Percentiles rank a stretch among this genome's conserved stretches.
Conservation (phyloP, 164 flowering plant species). For the Protea cynaroides region DNA sequence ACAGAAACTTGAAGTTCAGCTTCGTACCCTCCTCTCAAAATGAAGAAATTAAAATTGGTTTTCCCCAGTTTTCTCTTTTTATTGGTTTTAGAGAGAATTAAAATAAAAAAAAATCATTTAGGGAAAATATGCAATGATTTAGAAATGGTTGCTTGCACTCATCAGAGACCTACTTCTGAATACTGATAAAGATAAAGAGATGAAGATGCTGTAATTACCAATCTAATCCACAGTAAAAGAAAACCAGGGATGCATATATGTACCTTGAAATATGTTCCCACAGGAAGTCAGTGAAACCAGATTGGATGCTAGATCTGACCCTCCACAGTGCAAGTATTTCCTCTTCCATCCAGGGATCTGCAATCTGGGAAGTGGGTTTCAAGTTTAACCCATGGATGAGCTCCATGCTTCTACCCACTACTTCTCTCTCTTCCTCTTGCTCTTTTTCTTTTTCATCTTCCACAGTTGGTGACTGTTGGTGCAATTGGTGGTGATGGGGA, state of each 20-base stretch:
- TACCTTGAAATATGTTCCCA: slow-evolving; percentile 85
- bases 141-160: neutral
- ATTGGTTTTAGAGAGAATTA: too few species aligned
- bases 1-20: too few species aligned
- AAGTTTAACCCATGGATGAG: slow-evolving; percentile 12
- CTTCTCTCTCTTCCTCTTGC: slow-evolving; percentile 12
- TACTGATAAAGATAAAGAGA: neutral
- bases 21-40: too few species aligned
- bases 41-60: too few species aligned
- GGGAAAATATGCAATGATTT: too few species aligned
- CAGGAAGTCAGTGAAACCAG: slow-evolving; percentile 56
- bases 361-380: slow-evolving; percentile 12
- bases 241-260: neutral
- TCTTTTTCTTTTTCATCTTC: slow-evolving; percentile 17
- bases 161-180: neutral
- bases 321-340: slow-evolving; percentile 55
- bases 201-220: neutral
- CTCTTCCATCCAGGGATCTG: slow-evolving; percentile 49
- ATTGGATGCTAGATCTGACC: slow-evolving; percentile 63
- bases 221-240: neutral
- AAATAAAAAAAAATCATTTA: too few species aligned
- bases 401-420: slow-evolving; percentile 13
- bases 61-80: too few species aligned
- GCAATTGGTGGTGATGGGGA: slow-evolving; percentile 16
- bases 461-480: slow-evolving; percentile 10